A percentile compares a stretch with the other conserved stretches of the same genome.
phyloP scores from a whole-genome alignment of 1,284 basidiomycete species.

The Boletus semigastroideus region DNA sequence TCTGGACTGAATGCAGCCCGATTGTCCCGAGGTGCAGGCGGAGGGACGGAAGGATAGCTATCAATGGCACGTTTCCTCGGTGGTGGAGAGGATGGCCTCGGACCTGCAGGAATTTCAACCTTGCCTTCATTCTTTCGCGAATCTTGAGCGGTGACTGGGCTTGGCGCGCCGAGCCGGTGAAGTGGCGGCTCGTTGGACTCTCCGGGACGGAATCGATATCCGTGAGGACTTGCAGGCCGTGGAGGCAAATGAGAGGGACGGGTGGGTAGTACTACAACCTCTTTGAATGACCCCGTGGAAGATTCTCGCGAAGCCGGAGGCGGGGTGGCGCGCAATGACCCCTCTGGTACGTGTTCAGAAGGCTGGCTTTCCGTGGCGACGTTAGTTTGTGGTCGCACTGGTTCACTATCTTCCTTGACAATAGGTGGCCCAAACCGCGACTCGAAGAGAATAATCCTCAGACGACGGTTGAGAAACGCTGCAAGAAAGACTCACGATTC shows the following conservation, averaged over 20 bases:
- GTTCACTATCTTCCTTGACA: slow-evolving; percentile 20
- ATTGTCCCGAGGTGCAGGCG: slow-evolving; percentile 7
- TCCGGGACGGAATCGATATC: slow-evolving; percentile 6
- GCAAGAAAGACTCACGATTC: slow-evolving; percentile 17
- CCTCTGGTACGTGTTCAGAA: slow-evolving; percentile 17
- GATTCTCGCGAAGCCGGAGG: slow-evolving; percentile 34
- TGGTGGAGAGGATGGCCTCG: slow-evolving; percentile 5
- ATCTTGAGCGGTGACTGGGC: background rate
- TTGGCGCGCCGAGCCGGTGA: background rate
- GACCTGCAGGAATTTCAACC: slow-evolving; percentile 7
- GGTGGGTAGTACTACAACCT: slow-evolving; percentile 5
- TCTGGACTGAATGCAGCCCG: slow-evolving; percentile 8
- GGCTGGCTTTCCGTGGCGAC: slow-evolving; percentile 20
- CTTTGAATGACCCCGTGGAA: slow-evolving; percentile 22
- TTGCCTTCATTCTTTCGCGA: slow-evolving; percentile 5
- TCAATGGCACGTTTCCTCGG: slow-evolving; percentile 11
- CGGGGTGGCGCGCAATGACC: slow-evolving; percentile 23
- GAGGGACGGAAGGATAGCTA: slow-evolving; percentile 4
- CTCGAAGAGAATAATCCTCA: slow-evolving; percentile 13
- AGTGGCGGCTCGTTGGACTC: slow-evolving; percentile 4
- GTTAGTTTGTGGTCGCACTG: slow-evolving; percentile 1
- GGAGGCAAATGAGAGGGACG: slow-evolving; percentile 24
- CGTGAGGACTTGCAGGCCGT: slow-evolving; percentile 23
- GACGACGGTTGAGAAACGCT: background rate
- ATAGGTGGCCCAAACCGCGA: slow-evolving; percentile 35